Base-by-base conservation (phyloP, 345 rosid species). In the Syzygium aqueum region DNA sequence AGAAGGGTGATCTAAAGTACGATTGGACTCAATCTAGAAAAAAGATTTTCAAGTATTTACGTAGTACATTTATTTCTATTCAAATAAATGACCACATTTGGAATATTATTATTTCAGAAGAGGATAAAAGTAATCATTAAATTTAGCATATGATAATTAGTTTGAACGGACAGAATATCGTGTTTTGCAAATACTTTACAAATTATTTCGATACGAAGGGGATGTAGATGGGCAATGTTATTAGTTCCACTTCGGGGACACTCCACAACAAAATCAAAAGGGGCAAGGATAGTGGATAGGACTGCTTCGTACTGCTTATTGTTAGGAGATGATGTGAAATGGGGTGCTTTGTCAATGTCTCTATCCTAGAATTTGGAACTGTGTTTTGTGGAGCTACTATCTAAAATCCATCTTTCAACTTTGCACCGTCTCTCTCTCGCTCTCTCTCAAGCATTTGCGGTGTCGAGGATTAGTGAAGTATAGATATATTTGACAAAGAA, bases 331-430 rank as follows among this genome's bases (percentile, higher is more conserved):
- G 52, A 85, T 57, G 86, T 54, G 86, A 85, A 85, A 59, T 85
- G 67, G 78, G 77, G 46, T 85, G 86, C 53, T 59, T n/a, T 3
- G 53, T 85, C 86, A 59, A 43, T 25, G 78, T 23, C 78, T 85
- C 78, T 46, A 54, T 61, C 86, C 40, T 59, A n/a, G 86, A 59
- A 85, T 37, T 88, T 89, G 87, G 49, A 84, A 84, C 85, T 87
- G 86, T 67, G 30, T 49, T 51, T 46, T 46, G 51, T 49, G 11
- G 85, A 37, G 53, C 33, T 46, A 49, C 50, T 83, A 50, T 83
- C 54, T 73, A 27, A 84, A 14, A 30, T 51, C 56, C 53, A 51
- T 16, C 49, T 73, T 73, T 73, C 80, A 33, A 33, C 49, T 37
- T 37, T 37, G 80, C 80, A 73, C 80, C 21, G 37, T 65, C 77